A percentile compares a stretch with the other conserved stretches of the same genome.
Evolutionary conservation across 2,329 filamentous ascomycete genomes (phyloP).

Genomic region (Botrytis squamosa): DNA sequence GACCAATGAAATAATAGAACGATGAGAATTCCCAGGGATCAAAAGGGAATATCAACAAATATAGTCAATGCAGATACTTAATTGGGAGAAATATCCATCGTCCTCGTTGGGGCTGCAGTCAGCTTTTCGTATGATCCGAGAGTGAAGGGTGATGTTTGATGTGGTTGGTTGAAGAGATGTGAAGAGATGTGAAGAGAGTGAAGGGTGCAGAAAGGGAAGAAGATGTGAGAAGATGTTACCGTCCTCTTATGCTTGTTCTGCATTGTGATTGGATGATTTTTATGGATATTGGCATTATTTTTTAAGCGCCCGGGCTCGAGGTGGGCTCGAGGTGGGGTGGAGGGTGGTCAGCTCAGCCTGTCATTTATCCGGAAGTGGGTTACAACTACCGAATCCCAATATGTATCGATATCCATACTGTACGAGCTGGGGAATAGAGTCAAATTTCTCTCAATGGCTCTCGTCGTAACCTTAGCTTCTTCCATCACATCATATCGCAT

Average conservation of each 20-base stretch:
- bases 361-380: neutral
- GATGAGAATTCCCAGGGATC: neutral
- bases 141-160: neutral
- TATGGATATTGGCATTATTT: neutral
- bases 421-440: neutral
- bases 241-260: neutral
- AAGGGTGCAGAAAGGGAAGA: neutral
- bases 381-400: neutral
- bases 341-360: neutral
- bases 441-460: neutral
- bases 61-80: neutral
- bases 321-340: neutral
- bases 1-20: neutral
- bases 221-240: neutral
- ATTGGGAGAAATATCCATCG: constrained; percentile 1
- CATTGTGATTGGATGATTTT: constrained; percentile 1
- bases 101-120: neutral
- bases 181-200: neutral
- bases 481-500: neutral
- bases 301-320: constrained; percentile 7
- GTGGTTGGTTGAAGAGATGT: constrained; percentile 11
- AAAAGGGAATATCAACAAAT: neutral
- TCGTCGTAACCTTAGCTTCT: neutral
- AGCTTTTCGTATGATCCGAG: neutral
- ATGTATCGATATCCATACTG: neutral